Evolutionary conservation across 1,139 yeast species (phyloP).

Genomic region (Suhomyces taliae): DNA sequence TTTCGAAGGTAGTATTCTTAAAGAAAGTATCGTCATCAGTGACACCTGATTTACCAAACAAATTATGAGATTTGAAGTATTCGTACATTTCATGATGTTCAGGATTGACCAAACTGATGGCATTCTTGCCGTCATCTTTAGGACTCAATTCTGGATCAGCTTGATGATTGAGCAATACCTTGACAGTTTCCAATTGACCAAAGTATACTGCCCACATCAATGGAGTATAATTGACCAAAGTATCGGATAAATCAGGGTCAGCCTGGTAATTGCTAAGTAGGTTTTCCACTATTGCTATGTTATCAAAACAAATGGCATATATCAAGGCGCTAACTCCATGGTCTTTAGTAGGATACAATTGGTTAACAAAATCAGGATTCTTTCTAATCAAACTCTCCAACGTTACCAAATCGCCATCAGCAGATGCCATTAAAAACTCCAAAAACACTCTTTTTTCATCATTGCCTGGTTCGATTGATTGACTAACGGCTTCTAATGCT

Average conservation of each 20-base stretch:
- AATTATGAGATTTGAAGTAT: slow-evolving; percentile 40
- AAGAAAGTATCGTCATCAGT: slow-evolving; percentile 18
- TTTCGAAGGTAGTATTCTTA: slow-evolving; percentile 19
- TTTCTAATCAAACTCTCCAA: slow-evolving; percentile 37
- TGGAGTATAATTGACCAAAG: slow-evolving; percentile 39
- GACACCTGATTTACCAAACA: slow-evolving; percentile 30
- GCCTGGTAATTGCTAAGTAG: slow-evolving; percentile 34
- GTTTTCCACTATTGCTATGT: slow-evolving; percentile 44
- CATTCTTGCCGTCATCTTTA: slow-evolving; percentile 30
- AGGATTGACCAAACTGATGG: slow-evolving; percentile 34
- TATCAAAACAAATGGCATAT: slow-evolving; percentile 53
- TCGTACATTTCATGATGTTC: slow-evolving; percentile 35
- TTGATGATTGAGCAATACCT: slow-evolving; percentile 36
- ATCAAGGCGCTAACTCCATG: slow-evolving; percentile 52
- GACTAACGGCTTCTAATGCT: slow-evolving; percentile 6
- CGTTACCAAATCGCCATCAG: slow-evolving; percentile 52
- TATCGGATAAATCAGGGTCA: slow-evolving; percentile 42
- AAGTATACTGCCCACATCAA: slow-evolving; percentile 52
- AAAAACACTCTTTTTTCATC: slow-evolving; percentile 19
- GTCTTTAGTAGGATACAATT: slow-evolving; percentile 32
- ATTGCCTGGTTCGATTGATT: slow-evolving; percentile 1
- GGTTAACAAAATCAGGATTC: slow-evolving; percentile 32
- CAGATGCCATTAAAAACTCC: slow-evolving; percentile 36
- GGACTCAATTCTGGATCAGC: slow-evolving; percentile 44
- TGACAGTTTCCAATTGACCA: slow-evolving; percentile 36